Conservation (phyloP, 2,329 filamentous ascomycete species). For the Byssothecium circinans region DNA sequence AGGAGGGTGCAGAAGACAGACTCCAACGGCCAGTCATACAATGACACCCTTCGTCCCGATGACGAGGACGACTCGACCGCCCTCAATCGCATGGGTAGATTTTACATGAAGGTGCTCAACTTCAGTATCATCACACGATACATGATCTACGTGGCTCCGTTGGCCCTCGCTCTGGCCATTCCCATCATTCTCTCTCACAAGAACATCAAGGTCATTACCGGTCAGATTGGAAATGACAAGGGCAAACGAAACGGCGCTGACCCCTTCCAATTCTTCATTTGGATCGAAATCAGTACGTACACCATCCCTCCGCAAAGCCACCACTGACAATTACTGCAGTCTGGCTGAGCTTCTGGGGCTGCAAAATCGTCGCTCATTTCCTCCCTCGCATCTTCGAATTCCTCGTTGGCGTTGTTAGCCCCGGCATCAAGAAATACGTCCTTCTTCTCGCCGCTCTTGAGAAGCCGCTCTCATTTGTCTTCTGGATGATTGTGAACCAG, state of each 20-base stretch:
- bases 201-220: conserved; percentile 46
- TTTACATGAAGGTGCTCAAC: conserved; percentile 64
- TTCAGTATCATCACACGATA: conserved; percentile 66
- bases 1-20: conserved; percentile 28
- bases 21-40: conserved; percentile 31
- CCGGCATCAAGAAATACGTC: conserved; percentile 65
- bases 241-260: conserved; percentile 48
- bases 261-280: conserved; percentile 64
- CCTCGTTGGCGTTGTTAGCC: conserved; percentile 64
- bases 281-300: conserved; percentile 60
- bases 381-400: conserved; percentile 63
- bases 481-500: conserved; percentile 62
- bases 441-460: conserved; percentile 61
- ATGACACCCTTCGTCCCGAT: conserved; percentile 21
- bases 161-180: conserved; percentile 61
- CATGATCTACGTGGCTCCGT: conserved; percentile 62
- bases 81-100: conserved; percentile 59
- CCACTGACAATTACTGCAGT: conserved; percentile 36
- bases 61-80: conserved; percentile 56
- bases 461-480: conserved; percentile 61
- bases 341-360: conserved; percentile 65
- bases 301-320: not conserved
- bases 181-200: conserved; percentile 67
- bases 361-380: conserved; percentile 62
- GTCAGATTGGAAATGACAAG: conserved; percentile 49